These are phyloP conservation scores for Candida silvicultrix DNA, from an alignment of 805 yeast species.

Conservation along the genomic window DNA sequence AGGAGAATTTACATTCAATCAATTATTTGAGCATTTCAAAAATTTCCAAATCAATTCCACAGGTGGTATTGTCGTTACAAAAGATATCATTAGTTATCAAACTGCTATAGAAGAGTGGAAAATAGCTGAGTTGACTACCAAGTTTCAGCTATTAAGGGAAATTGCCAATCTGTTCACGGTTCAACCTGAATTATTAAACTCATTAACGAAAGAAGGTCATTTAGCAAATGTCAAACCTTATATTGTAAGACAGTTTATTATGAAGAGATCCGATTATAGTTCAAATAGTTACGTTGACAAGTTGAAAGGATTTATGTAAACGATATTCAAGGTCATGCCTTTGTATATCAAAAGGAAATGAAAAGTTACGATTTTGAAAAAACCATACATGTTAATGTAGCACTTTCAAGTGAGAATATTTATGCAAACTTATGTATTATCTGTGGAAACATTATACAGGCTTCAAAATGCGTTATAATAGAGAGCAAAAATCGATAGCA, in stretches of 20 bases:
- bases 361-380: neutral
- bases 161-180: conserved; percentile 81
- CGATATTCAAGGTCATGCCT: too few relatives aligned
- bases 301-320: conserved; percentile 1
- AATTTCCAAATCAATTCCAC: conserved; percentile 70
- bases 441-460: too few relatives aligned
- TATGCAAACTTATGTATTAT: too few relatives aligned
- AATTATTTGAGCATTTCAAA: conserved; percentile 65
- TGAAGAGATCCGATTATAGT: conserved; percentile 65
- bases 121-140: conserved; percentile 51
- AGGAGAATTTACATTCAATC: conserved; percentile 51
- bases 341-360: too few relatives aligned
- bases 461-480: conserved; percentile 18
- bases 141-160: conserved; percentile 68
- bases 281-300: conserved; percentile 29
- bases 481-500: conserved; percentile 10
- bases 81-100: conserved; percentile 77
- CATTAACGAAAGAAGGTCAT: conserved; percentile 78
- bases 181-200: conserved; percentile 70
- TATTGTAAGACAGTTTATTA: conserved; percentile 57
- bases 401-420: too few relatives aligned
- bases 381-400: neutral
- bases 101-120: conserved; percentile 62
- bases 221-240: conserved; percentile 58
- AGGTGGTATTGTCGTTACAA: conserved; percentile 79